phyloP scores from a whole-genome alignment of 2,329 filamentous ascomycete species.

The Fusarium humuli region DNA sequence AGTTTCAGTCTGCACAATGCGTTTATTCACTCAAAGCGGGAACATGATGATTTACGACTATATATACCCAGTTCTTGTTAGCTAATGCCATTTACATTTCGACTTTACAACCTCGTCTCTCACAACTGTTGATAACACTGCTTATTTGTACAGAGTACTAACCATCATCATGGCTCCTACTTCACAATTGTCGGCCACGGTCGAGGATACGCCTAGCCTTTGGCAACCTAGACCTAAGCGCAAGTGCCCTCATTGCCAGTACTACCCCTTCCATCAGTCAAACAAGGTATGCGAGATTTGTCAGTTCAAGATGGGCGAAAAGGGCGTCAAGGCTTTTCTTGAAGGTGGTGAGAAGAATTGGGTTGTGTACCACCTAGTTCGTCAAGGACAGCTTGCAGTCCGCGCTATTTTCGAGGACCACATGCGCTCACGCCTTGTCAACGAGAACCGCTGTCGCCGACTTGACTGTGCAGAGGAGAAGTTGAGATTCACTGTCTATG shows the following conservation, averaged over 20 bases:
- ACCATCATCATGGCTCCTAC: neutral
- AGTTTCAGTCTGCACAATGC: conserved; percentile 21
- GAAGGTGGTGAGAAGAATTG: conserved; percentile 5
- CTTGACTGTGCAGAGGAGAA: conserved; percentile 5
- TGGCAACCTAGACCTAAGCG: neutral
- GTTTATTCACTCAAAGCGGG: conserved; percentile 32
- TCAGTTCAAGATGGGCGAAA: neutral
- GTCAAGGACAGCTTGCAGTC: conserved; percentile 1
- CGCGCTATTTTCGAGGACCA: conserved; percentile 1
- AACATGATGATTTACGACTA: conserved; percentile 39
- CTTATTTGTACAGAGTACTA: neutral
- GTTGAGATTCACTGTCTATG: neutral
- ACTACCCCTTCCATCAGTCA: conserved; percentile 1
- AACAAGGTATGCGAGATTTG: conserved; percentile 24
- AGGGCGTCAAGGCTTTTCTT: neutral
- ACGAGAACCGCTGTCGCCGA: conserved; percentile 15
- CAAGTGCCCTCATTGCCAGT: conserved; percentile 25
- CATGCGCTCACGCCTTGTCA: conserved; percentile 12
- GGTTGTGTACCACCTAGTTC: conserved; percentile 19
- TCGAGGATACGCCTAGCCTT: neutral
- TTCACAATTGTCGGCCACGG: neutral
- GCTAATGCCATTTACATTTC: conserved; percentile 27
- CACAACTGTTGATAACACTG: neutral
- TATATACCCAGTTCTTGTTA: conserved; percentile 37
- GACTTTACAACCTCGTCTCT: neutral